Base-by-base conservation (phyloP, 73 alveolate species). In the Breviolum minutum region DNA sequence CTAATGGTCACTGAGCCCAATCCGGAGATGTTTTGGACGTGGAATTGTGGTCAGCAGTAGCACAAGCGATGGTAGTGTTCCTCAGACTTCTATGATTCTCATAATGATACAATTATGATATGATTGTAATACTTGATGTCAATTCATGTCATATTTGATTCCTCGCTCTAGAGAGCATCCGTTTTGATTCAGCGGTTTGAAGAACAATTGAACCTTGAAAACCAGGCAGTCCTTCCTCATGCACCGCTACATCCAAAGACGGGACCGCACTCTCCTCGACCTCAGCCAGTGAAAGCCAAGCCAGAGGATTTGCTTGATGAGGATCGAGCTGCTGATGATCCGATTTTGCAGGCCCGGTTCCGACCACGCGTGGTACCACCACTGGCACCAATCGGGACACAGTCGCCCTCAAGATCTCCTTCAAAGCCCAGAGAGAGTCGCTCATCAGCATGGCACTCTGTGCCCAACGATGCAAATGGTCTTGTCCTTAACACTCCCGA, bases 291-390 rank as follows among this genome's bases (percentile, higher is more conserved):
- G 8, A n/a, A 84, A 64, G n/a, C 69, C 54, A 17, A 13, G n/a
- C 54, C 14, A 61, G 40, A 20, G 74, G 93, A 84, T 22, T 10
- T 14, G 27, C 5, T 9, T 0, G 83, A 73, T 24, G 32, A 60
- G 76, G 54, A 40, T 40, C 54, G 54, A 40, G 54, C 54, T 40
- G 54, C 54, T 40, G 87, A 90, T 29, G 96, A 90, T 61, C 96
- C 96, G 69, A 73, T 90, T 30, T 7, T 30, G 87, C 96, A 90
- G 68, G 87, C 96, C 2, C 96, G 96, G 6, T 17, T 61, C 8
- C 87, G 96, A 5, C 96, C 96, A 61, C 96, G 96, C 27, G 87
- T 76, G 0, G 96, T 90, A 60, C 96, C 96, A 62, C 96, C 96
- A 8, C 40, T 90, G 77, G 29, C 70, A 14, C 77, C 77, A 68